Percentiles rank a stretch among this genome's conserved stretches.
Evolutionary conservation across 2,329 filamentous ascomycete species (phyloP).

Genomic region (Aspergillus amoenus): DNA sequence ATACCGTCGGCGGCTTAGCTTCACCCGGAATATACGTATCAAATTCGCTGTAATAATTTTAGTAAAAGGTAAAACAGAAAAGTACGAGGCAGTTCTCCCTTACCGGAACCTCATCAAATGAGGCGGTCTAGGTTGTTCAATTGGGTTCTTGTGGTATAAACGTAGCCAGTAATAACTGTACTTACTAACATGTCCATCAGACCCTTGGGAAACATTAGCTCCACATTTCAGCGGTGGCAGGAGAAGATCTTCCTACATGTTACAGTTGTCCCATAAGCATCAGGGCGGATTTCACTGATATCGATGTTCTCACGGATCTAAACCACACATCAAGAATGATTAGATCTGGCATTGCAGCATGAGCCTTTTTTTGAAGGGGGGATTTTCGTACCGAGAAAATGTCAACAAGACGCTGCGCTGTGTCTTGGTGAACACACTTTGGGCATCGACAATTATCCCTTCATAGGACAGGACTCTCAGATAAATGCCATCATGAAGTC

Average conservation of each 20-base stretch:
- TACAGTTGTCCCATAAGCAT: constrained; percentile 45
- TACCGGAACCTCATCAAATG: constrained; percentile 20
- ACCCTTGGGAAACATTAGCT: constrained; percentile 52
- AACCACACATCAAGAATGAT: background rate
- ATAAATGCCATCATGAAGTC: background rate
- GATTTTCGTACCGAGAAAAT: constrained; percentile 59
- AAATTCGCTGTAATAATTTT: constrained; percentile 25
- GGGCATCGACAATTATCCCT: constrained; percentile 73
- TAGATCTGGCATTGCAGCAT: background rate
- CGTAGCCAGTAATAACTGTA: constrained; percentile 70
- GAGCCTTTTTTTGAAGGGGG: no score
- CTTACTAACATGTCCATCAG: constrained; percentile 66
- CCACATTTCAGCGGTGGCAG: constrained; percentile 3
- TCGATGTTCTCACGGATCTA: constrained; percentile 51
- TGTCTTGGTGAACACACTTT: constrained; percentile 67
- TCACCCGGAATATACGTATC: constrained; percentile 40
- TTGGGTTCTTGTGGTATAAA: constrained; percentile 39
- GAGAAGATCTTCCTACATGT: constrained; percentile 46
- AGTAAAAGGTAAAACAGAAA: background rate
- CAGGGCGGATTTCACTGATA: constrained; percentile 30
- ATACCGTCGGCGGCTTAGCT: constrained; percentile 57
- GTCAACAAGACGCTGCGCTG: constrained; percentile 67
- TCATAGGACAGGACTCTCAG: constrained; percentile 7
- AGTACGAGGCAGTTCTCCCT: background rate
- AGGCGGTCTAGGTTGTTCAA: background rate